Evolutionary conservation across 441 rosid genomes (phyloP), one percentile per base, ranked within the genome.

Genomic region (Pelargonium citronellum): DNA sequence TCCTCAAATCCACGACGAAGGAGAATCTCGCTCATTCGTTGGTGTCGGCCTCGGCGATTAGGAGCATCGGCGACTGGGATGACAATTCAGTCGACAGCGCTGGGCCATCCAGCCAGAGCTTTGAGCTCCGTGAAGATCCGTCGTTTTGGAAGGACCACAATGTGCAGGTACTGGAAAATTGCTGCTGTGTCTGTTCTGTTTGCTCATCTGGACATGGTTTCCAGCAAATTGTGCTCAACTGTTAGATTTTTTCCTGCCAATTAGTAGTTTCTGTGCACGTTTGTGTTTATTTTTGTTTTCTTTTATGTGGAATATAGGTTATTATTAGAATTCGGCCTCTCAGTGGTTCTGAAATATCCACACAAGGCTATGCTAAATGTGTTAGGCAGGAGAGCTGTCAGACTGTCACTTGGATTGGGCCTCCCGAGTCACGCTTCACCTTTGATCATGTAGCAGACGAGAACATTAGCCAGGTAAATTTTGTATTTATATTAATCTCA

Each of bases 401-500:
- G 77, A 82, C 89, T 11, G 74, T 95, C 16, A 88, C 94, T 78
- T 95, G 99, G 99, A 84, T 77, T 3, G 98, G 96, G 67, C 95
- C 83, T 84, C 99, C 98, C 0, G 98, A 91, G 75, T 87, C 91
- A 3, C 91, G 99, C 4, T 92, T 87, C 81, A 95, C 99, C 0
- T 95, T 95, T 65, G 99, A 95, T 77, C 78, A 85, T 62, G 98
- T 95, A 55, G 99, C 99, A 20, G 97, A 95, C 69, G 98, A 92
- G 77, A 81, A 78, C 61, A 95, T 88, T 69, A 86, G 86, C 68
- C 98, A 95, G 98, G 99, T 90, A 83, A 12, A 13, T 17, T 55
- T 43, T 24, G 19, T 39, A 20, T 69, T 11, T 5, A 9, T 41
- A n/a, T 17, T 7, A 39, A 10, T 5, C 7, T 3, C 9, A 15